phyloP scores from a whole-genome alignment of 208 protist genomes.

The Zelonia costaricensis region DNA sequence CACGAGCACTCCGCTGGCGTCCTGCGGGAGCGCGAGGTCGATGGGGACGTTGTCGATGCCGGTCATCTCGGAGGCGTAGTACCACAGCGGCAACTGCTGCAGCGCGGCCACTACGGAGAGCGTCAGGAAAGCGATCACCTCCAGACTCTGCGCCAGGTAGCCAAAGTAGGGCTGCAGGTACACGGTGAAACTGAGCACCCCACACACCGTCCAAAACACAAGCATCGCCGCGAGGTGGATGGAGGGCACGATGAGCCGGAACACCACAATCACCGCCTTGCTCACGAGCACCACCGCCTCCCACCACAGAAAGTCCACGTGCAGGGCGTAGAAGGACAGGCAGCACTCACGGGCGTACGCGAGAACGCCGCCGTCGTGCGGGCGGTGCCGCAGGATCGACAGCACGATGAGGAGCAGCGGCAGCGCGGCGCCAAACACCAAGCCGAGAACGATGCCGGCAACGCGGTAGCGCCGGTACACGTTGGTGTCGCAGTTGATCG shows the following conservation, averaged over 20 bases:
- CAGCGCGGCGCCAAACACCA: slow-evolving; percentile 14
- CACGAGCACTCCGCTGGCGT: slow-evolving; percentile 24
- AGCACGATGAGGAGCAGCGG: slow-evolving; percentile 24
- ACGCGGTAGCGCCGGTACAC: slow-evolving; percentile 23
- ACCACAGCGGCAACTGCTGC: slow-evolving; percentile 34
- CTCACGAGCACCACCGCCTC: slow-evolving; percentile 12
- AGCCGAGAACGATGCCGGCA: slow-evolving; percentile 27
- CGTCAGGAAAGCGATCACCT: slow-evolving; percentile 10
- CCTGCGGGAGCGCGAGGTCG: background rate
- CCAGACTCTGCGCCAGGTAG: slow-evolving; percentile 16
- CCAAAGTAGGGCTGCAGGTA: slow-evolving; percentile 18
- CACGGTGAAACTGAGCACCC: slow-evolving; percentile 10
- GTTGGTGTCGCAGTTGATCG: slow-evolving; percentile 17
- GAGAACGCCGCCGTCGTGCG: background rate
- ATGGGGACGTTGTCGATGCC: background rate
- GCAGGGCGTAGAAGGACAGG: slow-evolving; percentile 13
- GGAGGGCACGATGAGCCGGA: slow-evolving; percentile 13
- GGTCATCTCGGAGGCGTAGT: slow-evolving; percentile 7
- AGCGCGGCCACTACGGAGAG: slow-evolving; percentile 19
- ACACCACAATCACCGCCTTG: slow-evolving; percentile 19
- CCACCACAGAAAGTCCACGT: slow-evolving; percentile 27
- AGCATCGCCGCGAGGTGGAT: slow-evolving; percentile 22
- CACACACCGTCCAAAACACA: slow-evolving; percentile 13
- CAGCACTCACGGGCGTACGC: slow-evolving; percentile 12
- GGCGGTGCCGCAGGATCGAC: background rate